Evolutionary conservation across 495 filamentous ascomycete genomes (phyloP), one percentile per base, ranked within the genome.

Genomic region (Tuber magnatum): DNA sequence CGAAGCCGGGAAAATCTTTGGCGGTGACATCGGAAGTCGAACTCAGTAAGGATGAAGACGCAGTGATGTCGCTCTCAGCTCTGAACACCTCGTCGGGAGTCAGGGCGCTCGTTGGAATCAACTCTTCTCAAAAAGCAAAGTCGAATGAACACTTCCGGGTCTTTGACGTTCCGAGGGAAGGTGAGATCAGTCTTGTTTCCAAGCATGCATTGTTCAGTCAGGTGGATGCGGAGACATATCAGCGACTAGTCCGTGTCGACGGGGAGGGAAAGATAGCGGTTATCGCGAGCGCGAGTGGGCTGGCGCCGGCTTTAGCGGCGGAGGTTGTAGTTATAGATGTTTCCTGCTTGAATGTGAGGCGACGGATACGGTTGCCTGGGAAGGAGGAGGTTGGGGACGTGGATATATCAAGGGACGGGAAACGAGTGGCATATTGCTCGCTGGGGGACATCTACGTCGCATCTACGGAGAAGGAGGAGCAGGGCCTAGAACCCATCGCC

Each of bases 91-190:
- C 71, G 16, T 72, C 71, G 61, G 69, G 72, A 35, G 69, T 20
- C 46, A 72, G 73, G 56, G 86, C 91, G n/a, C 89, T 92, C 72
- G 90, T 92, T 14, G 94, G 95, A 68, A 91, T 97, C 83, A 97
- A 97, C 83, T 96, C 93, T 73, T 91, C 91, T 69, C 87, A 92
- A 71, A 84, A 89, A 78, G 89, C 89, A 75, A 92, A 92, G 42
- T 92, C 90, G 81, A 98, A 99, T 81, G 87, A 93, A 79, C 95
- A 99, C 83, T 88, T 98, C 74, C 87, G 94, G 69, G 86, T 93
- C n/a, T 95, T 97, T 73, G 80, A 56, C 73, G 79, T 81, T 76
- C 65, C 80, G 75, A 65, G 70, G n/a, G 41, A 71, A 48, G n/a
- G 38, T 48, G 39, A 69, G 46, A 82, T 82, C 48, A 72, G 74